Conservation (phyloP, 2,329 filamentous ascomycete species). For the Nemania bipapillata region DNA sequence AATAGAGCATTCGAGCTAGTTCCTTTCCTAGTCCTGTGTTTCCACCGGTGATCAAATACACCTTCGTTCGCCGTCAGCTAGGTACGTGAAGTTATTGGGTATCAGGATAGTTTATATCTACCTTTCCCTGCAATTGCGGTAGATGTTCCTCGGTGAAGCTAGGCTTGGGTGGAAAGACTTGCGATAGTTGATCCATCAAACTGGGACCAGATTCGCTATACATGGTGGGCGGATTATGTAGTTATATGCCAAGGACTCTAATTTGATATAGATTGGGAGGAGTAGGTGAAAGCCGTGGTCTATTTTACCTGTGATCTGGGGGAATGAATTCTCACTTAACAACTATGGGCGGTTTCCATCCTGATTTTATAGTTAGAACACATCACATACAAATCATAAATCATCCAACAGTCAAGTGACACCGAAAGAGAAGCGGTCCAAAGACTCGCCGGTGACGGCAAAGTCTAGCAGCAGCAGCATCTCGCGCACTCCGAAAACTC, state of each 20-base stretch:
- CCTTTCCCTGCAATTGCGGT: slow-evolving; percentile 25
- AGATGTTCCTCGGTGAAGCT: slow-evolving; percentile 22
- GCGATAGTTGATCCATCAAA: slow-evolving; percentile 16
- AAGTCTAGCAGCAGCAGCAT: background rate
- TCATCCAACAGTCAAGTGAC: background rate
- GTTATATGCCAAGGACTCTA: background rate
- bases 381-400: background rate
- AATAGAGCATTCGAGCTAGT: slow-evolving; percentile 54
- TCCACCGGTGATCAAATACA: slow-evolving; percentile 36
- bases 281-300: background rate
- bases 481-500: background rate
- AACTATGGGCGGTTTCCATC: background rate
- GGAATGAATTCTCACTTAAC: background rate
- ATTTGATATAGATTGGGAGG: background rate
- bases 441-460: background rate
- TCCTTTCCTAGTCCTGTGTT: slow-evolving; percentile 55
- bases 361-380: background rate
- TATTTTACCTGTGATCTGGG: background rate
- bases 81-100: background rate
- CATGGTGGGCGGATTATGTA: slow-evolving; percentile 4
- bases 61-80: slow-evolving; percentile 10
- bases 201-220: slow-evolving; percentile 9
- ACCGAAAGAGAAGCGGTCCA: background rate
- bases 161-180: slow-evolving; percentile 27
- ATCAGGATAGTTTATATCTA: background rate